Base-by-base conservation (phyloP, 352 stramenopile species). In the Phytophthora agathidicida region DNA sequence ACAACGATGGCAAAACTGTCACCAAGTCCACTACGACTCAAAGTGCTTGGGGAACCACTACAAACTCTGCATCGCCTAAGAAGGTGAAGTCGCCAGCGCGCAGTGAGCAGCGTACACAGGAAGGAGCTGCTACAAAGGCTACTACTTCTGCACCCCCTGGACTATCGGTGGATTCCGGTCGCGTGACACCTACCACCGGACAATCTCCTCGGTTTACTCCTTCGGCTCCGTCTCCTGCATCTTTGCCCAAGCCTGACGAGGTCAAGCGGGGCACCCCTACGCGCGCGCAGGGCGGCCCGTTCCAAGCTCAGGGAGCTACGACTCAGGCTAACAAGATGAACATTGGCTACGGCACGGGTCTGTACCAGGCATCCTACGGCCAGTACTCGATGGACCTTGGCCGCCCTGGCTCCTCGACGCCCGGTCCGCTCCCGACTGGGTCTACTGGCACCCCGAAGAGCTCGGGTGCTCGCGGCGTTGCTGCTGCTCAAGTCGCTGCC, bases 311-410 rank as follows among this genome's bases (percentile, higher is more conserved):
- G 52, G 36, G 50, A 22, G 24, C 75, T 28, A 36, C 75, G 23
- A 42, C 52, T 5, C 84, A 91, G 50, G 30, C 64, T 23, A 90
- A 72, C 48, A 75, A 91, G 68, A 85, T 78, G 48, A 82, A 80
- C 49, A 80, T 92, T 11, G 76, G 81, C 26, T 93, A 89, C 57
- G 68, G 67, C 7, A 55, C 77, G 14, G 77, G 74, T 27, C 48
- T 95, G 36, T 95, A 95, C 60, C 86, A 91, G 55, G 46, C 83
- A 19, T 79, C 80, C 3, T 95, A 93, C 64, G 75, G 77, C 32
- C 83, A 95, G 61, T 95, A 95, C 73, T 73, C 79, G 35, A 93
- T 95, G 73, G 83, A 88, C 56, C 68, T 95, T 57, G 73, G 75
- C 13, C 75, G 77, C 5, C 38, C 73, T 47, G 49, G 37, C 31